phyloP scores from a whole-genome alignment of 1,139 yeast species.

The Hanseniaspora gamundiae region DNA sequence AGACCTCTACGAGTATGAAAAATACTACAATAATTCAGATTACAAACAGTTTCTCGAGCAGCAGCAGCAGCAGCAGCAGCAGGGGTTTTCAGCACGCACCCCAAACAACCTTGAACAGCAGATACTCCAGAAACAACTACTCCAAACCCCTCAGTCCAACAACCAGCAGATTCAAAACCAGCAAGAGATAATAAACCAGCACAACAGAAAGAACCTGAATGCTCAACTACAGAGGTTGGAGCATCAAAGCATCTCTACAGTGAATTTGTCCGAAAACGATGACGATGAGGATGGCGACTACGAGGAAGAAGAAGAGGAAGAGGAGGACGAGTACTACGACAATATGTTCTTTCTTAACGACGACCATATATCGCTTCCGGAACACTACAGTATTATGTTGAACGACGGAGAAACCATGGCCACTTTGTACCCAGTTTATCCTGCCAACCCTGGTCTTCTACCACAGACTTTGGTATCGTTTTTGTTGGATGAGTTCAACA shows the following conservation, averaged over 20 bases:
- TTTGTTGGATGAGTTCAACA: constrained; percentile 81
- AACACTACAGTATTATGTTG: constrained; percentile 51
- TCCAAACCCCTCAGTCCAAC: not conserved
- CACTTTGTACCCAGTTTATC: constrained; percentile 74
- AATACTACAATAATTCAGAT: not conserved
- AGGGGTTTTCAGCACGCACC: too few species aligned
- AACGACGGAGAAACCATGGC: constrained; percentile 89
- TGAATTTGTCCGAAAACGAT: constrained; percentile 2
- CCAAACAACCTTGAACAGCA: constrained; percentile 1
- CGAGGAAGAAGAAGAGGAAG: constrained; percentile 4
- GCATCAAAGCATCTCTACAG: not conserved
- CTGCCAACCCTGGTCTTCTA: constrained; percentile 39
- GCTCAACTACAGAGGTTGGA: not conserved
- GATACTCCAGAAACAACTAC: not conserved
- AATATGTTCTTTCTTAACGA: constrained; percentile 1
- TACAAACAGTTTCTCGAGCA: not conserved
- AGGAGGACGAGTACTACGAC: constrained; percentile 1
- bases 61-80: not conserved
- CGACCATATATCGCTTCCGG: constrained; percentile 1
- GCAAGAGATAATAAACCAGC: not conserved
- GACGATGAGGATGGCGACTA: constrained; percentile 4
- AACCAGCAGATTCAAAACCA: not conserved
- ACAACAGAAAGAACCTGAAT: not conserved
- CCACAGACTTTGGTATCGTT: constrained; percentile 74
- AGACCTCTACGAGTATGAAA: constrained; percentile 6